Percentiles rank a stretch among this genome's conserved stretches.
Conservation (phyloP, 257 asterid species). For the Jacaranda mimosifolia region DNA sequence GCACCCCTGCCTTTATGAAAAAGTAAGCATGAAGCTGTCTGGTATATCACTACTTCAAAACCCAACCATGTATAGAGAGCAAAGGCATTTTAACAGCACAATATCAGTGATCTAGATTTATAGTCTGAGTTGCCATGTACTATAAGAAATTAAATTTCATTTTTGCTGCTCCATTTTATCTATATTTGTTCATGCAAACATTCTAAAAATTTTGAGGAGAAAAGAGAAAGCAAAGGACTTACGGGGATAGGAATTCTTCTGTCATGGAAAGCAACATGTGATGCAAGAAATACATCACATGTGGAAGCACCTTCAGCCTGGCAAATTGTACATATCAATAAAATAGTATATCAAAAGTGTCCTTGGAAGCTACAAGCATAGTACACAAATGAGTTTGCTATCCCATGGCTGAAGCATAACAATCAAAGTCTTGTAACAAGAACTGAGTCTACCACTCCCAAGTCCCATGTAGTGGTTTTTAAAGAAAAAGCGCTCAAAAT, state of each 20-base stretch:
- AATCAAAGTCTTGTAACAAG: background rate
- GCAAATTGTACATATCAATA: slow-evolving; percentile 36
- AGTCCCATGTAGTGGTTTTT: background rate
- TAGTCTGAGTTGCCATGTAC: background rate
- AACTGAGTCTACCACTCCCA: background rate
- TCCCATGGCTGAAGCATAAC: background rate
- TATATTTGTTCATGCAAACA: slow-evolving; percentile 11
- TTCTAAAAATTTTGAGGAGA: background rate
- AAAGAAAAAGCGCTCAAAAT: background rate
- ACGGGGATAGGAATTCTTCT: slow-evolving; percentile 98
- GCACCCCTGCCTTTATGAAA: background rate
- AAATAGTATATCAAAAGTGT: slow-evolving; percentile 28
- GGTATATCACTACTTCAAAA: background rate
- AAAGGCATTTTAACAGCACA: background rate
- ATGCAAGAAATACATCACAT: slow-evolving; percentile 86
- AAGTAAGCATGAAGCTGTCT: background rate
- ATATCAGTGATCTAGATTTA: slow-evolving; percentile 1
- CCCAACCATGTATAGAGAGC: background rate
- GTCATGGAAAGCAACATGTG: slow-evolving; percentile 93
- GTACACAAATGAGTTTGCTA: background rate
- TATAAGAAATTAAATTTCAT: background rate
- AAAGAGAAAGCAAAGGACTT: slow-evolving; percentile 40
- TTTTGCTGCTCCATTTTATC: slow-evolving; percentile 9
- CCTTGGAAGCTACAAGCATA: slow-evolving; percentile 15
- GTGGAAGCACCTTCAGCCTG: slow-evolving; percentile 98